These are phyloP conservation scores for Cytospora leucostoma DNA, from an alignment of 2,329 filamentous ascomycete genomes.

Conservation along the genomic window DNA sequence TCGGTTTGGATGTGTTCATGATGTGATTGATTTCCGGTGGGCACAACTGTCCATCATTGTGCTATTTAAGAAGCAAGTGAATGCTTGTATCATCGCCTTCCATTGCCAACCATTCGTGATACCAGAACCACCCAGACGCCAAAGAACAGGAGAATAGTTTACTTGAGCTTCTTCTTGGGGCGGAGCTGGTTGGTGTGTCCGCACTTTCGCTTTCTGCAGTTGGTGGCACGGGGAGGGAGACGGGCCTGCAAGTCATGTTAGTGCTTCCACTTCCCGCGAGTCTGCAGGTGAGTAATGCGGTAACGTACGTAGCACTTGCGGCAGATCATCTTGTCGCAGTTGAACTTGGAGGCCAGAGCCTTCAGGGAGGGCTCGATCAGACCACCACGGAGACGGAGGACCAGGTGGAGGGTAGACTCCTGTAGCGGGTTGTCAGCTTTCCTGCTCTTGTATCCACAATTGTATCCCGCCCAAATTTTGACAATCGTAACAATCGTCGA, in stretches of 20 bases:
- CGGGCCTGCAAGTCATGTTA: conserved; percentile 56
- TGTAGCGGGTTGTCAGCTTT: conserved; percentile 41
- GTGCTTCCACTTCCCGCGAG: conserved; percentile 17
- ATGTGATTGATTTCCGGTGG: conserved; percentile 24
- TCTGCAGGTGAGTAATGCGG: too few relatives aligned
- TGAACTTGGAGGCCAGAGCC: conserved; percentile 98
- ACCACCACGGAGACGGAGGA: conserved; percentile 98
- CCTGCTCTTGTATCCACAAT: conserved; percentile 6
- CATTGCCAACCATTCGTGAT: conserved; percentile 33
- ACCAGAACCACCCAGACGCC: conserved; percentile 42
- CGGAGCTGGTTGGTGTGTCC: conserved; percentile 99
- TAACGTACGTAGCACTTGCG: conserved; percentile 99
- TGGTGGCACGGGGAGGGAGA: conserved; percentile 97
- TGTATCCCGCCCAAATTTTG: conserved; percentile 1
- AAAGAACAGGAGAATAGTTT: conserved; percentile 52
- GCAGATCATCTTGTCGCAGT: conserved; percentile 99
- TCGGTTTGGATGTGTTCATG: conserved; percentile 8
- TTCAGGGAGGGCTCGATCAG: conserved; percentile 99
- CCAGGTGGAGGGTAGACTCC: conserved; percentile 98
- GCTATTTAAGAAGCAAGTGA: conserved; percentile 21
- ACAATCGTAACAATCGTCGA: conserved; percentile 9
- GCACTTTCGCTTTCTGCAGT: conserved; percentile 99
- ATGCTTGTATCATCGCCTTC: conserved; percentile 20
- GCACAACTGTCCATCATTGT: conserved; percentile 21
- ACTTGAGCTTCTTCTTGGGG: conserved; percentile 96